Evolutionary conservation across 306 rosid species (phyloP), one percentile per base, ranked within the genome.

Genomic region (Cucurbita argyrosperma): DNA sequence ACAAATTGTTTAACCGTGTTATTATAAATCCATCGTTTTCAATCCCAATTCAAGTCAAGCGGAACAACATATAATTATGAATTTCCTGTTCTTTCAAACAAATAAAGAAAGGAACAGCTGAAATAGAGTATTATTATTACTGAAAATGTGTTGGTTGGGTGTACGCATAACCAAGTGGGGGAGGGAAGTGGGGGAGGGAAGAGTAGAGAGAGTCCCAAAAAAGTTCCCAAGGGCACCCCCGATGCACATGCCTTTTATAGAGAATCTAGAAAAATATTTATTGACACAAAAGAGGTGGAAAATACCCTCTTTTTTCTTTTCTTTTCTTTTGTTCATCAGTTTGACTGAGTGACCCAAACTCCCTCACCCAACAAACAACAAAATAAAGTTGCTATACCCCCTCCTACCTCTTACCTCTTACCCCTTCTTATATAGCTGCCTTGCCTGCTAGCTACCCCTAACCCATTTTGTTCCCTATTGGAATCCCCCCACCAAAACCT

Each of bases 311-410:
- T 9, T 40, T 9, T 18, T 15, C 70, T 45, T 5, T 18, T 15
- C 70, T 45, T 5, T 9, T 16, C 53, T n/a, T 37, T 43, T 40
- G 37, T 43, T 45, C 53, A 43, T 30, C 26, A 51, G 2, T 51
- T 50, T 68, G 74, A 47, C 21, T 47, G 74, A 68, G 23, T 26
- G 23, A 68, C 57, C 57, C 73, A 8, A 0, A 68, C 8, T 26
- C 74, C 21, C 56, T 14, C 74, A 68, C 23, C 43, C 39, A 68
- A 68, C 74, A 68, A 68, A 68, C 19, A 46, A 68, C 40, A 68
- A 68, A 68, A 47, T 30, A 23, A 47, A 23, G 57, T 10, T 67
- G 56, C 3, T 64, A 35, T 64, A 6, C 7, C 26, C 26, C 26
- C n/a, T n/a, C n/a, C n/a, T n/a, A n/a, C n/a, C n/a, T n/a, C n/a